Evolutionary conservation across 2,329 filamentous ascomycete species (phyloP).

Genomic region (Aaosphaeria pasadenensis): DNA sequence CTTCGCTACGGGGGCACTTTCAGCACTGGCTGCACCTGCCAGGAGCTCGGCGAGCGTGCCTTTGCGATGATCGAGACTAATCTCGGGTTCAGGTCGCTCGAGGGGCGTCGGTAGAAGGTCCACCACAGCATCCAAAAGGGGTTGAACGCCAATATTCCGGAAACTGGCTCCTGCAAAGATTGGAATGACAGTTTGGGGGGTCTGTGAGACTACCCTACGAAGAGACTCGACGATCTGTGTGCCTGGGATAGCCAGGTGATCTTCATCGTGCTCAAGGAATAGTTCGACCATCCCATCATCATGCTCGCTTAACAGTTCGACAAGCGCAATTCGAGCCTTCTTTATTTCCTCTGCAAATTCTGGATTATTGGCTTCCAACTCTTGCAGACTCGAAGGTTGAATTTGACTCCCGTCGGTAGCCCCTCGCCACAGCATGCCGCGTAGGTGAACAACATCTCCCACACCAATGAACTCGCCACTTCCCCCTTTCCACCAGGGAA

Average conservation of each 20-base stretch:
- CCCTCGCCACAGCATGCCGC: slow-evolving; percentile 70
- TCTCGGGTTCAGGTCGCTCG: slow-evolving; percentile 75
- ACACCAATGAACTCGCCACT: slow-evolving; percentile 78
- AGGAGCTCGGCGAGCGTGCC: slow-evolving; percentile 52
- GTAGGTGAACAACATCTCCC: slow-evolving; percentile 75
- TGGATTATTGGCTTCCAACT: slow-evolving; percentile 51
- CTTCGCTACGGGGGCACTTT: slow-evolving; percentile 26
- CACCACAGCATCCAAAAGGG: slow-evolving; percentile 81
- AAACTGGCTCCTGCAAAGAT: slow-evolving; percentile 92
- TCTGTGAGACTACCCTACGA: slow-evolving; percentile 65
- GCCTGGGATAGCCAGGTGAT: slow-evolving; percentile 65
- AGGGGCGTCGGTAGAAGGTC: slow-evolving; percentile 82
- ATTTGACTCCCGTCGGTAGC: slow-evolving; percentile 64
- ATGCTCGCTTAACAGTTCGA: slow-evolving; percentile 83
- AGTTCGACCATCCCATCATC: slow-evolving; percentile 83
- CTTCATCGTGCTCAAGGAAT: slow-evolving; percentile 74
- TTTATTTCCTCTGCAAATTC: slow-evolving; percentile 64
- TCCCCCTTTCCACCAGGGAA: slow-evolving; percentile 82
- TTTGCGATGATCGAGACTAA: slow-evolving; percentile 61
- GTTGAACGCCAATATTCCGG: slow-evolving; percentile 89
- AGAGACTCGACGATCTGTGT: slow-evolving; percentile 70
- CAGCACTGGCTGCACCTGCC: not conserved
- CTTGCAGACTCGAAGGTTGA: slow-evolving; percentile 53
- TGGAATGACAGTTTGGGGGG: slow-evolving; percentile 73
- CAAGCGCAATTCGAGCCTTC: slow-evolving; percentile 70